Evolutionary conservation across 75 land plant genomes (phyloP), one percentile per base, ranked within the genome.

Genomic region (Picea sitchensis): DNA sequence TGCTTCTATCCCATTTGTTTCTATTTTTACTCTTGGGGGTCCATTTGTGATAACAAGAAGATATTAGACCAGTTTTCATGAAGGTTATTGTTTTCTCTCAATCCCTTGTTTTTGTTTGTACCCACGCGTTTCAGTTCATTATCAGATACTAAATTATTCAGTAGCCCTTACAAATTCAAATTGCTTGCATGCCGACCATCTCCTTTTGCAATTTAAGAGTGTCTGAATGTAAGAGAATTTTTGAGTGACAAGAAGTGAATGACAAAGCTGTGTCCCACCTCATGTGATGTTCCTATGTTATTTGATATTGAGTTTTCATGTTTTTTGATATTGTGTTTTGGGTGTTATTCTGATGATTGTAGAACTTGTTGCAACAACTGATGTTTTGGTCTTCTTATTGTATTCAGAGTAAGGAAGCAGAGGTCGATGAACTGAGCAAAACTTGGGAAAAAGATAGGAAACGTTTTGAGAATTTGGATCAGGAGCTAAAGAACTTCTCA

Each of bases 401-500:
- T 36, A 68, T 68, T 68, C 20, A 68, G 72, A 68, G 26, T 26
- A 26, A 26, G 26, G 26, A 26, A 26, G 26, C 26, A 26, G 26
- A 67, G 71, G 71, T 67, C 18, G 71, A 67, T 67, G 71, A 32
- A 26, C 26, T 26, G 26, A 26, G 26, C 26, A 26, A 26, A 26
- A 26, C 26, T 26, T 26, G 26, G 26, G 26, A 26, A 26, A 26
- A 26, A 26, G 26, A 26, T 26, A 26, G 26, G 41, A 38, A 47
- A 18, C 47, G 41, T 5, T 36, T 69, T 69, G 21, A 69, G 73
- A 69, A 69, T 21, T 41, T 69, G n/a, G 73, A 20, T 41, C 51
- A 41, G 73, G 73, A 69, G 9, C 73, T 69, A 69, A 69, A 69
- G 73, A 69, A 36, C 21, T 69, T 41, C 12, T 69, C 51, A 69